phyloP scores from a whole-genome alignment of 1,139 yeast species.

The Geotrichum carabidarum region DNA sequence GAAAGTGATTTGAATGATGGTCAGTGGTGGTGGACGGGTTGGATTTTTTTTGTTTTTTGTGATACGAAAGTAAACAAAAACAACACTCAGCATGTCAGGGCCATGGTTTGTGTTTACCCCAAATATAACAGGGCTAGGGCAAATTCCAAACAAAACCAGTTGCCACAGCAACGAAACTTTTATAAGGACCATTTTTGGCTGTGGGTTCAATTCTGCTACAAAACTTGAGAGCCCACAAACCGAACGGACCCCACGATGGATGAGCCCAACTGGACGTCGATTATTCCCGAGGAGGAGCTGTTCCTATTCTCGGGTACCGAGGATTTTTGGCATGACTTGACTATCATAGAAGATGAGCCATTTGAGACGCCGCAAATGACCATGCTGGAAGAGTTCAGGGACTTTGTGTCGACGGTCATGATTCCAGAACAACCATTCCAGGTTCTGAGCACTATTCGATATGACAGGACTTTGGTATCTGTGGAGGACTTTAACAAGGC shows the following conservation, averaged over 20 bases:
- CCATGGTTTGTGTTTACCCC: not conserved
- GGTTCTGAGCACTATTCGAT: slow-evolving; percentile 63
- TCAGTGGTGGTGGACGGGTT: too few species aligned
- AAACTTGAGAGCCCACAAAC: not conserved
- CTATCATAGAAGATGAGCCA: not conserved
- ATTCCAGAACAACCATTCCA: slow-evolving; percentile 39
- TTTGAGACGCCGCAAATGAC: slow-evolving; percentile 1
- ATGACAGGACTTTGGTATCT: slow-evolving; percentile 53
- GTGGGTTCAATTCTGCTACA: too few species aligned
- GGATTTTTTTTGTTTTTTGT: not conserved
- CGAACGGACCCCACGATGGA: not conserved
- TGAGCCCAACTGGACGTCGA: not conserved
- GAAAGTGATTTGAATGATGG: too few species aligned
- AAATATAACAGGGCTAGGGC: slow-evolving; percentile 6
- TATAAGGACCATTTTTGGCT: not conserved
- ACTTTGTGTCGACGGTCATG: slow-evolving; percentile 6
- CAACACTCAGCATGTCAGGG: not conserved
- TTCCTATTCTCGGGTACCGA: slow-evolving; percentile 6
- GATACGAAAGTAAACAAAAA: not conserved
- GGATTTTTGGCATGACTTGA: slow-evolving; percentile 11
- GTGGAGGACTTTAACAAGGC: slow-evolving; percentile 4
- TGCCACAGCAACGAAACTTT: slow-evolving; percentile 1
- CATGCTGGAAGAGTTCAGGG: slow-evolving; percentile 1
- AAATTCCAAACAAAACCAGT: slow-evolving; percentile 2
- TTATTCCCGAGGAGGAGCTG: slow-evolving; percentile 7